Conservation (phyloP, 176 grass and related monocot genomes). For the Triticum monococcum region DNA sequence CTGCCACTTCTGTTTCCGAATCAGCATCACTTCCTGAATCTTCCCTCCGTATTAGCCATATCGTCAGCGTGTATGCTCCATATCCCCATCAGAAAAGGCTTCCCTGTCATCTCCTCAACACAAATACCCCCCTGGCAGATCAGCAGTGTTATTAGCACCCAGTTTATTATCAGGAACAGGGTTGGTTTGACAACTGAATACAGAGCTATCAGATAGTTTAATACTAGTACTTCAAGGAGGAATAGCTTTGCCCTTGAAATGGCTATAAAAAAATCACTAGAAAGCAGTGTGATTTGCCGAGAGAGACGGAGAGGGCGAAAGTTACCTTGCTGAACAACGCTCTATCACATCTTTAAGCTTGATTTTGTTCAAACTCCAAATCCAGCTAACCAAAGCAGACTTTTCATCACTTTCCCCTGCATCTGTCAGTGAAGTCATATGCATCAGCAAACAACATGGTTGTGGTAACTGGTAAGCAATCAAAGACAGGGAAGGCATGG, state of each 20-base stretch:
- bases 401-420: conserved; percentile 76
- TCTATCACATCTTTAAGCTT: conserved; percentile 79
- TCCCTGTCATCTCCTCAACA: conserved; percentile 77
- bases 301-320: neutral
- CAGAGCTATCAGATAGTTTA: too few relatives aligned
- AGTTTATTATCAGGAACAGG: too few relatives aligned
- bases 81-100: conserved; percentile 67
- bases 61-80: conserved; percentile 46
- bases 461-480: too few relatives aligned
- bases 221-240: neutral
- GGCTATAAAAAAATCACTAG: neutral
- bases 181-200: too few relatives aligned
- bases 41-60: neutral
- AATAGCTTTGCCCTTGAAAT: neutral
- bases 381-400: conserved; percentile 80
- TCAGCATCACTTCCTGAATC: conserved; percentile 3
- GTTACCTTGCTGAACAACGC: conserved; percentile 49
- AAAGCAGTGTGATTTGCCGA: neutral
- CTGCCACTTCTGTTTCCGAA: too few relatives aligned
- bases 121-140: conserved; percentile 64
- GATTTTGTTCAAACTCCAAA: conserved; percentile 74
- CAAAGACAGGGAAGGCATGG: neutral
- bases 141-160: conserved; percentile 7
- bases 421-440: conserved; percentile 40
- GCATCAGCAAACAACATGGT: neutral